Conservation (phyloP, 2,329 filamentous ascomycete genomes). For the Monilinia fructigena region DNA sequence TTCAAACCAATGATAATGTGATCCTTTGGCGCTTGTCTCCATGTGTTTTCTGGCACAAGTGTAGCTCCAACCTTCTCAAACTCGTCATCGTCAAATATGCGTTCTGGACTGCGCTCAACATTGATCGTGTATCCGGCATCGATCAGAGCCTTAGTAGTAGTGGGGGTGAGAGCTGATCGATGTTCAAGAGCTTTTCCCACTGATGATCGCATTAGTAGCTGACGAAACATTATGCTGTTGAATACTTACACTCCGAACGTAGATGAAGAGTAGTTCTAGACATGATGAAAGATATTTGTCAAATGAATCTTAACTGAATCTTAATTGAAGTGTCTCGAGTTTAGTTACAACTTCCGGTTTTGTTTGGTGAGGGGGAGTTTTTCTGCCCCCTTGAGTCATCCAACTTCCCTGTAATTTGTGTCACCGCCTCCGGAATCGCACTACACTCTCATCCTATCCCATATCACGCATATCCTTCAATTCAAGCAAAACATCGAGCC, state of each 20-base stretch:
- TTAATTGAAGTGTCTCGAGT: conserved; percentile 1
- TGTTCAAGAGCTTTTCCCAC: conserved; percentile 45
- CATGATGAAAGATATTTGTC: conserved; percentile 35
- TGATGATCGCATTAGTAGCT: conserved; percentile 36
- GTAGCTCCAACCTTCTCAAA: conserved; percentile 62
- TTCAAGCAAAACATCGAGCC: not conserved
- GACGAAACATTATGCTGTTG: conserved; percentile 28
- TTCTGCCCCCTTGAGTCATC: conserved; percentile 19
- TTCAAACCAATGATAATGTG: conserved; percentile 75
- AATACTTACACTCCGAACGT: conserved; percentile 43
- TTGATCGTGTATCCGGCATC: conserved; percentile 68
- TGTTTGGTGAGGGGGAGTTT: conserved; percentile 11
- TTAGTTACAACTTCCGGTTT: conserved; percentile 1
- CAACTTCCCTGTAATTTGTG: not conserved
- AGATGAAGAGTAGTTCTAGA: conserved; percentile 42
- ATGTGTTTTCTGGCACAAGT: conserved; percentile 64
- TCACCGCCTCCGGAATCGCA: conserved; percentile 18
- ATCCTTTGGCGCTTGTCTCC: conserved; percentile 65
- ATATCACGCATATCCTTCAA: not conserved
- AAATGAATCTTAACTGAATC: not conserved
- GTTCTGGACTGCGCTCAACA: conserved; percentile 65
- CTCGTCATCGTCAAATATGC: conserved; percentile 63
- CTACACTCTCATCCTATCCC: not conserved
- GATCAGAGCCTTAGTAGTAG: conserved; percentile 58
- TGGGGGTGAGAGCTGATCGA: conserved; percentile 42